A percentile compares a stretch with the other conserved stretches of the same genome.
phyloP scores from a whole-genome alignment of 306 rosid species.

The Prunus fruticosa region DNA sequence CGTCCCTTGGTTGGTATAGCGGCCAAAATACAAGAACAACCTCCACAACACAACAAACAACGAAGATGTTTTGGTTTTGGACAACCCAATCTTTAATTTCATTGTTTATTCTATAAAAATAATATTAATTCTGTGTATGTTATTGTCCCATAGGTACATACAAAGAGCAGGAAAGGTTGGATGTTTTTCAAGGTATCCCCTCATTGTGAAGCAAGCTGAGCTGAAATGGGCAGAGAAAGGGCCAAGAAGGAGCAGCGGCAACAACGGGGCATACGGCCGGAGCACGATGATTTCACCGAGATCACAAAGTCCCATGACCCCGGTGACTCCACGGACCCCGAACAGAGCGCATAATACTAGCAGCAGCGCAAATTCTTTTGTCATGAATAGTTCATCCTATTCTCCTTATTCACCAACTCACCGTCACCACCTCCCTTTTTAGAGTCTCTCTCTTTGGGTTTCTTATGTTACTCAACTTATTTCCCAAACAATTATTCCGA shows the following conservation, averaged over 20 bases:
- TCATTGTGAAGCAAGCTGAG: slow-evolving; percentile 54
- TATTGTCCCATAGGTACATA: slow-evolving; percentile 48
- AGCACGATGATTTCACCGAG: slow-evolving; percentile 27
- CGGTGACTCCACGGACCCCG: slow-evolving; percentile 22
- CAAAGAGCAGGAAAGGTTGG: slow-evolving; percentile 60
- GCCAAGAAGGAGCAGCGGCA: slow-evolving; percentile 46
- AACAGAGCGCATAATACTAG: slow-evolving; percentile 11
- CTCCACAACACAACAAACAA: not conserved
- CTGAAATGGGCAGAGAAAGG: slow-evolving; percentile 81
- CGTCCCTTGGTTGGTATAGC: slow-evolving; percentile 12
- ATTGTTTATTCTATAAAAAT: not conserved
- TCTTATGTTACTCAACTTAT: not conserved
- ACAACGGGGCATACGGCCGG: slow-evolving; percentile 36
- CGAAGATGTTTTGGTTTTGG: not conserved
- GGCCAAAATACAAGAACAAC: not conserved
- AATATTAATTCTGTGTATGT: not conserved
- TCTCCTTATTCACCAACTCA: slow-evolving; percentile 40
- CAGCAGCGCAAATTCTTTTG: slow-evolving; percentile 35
- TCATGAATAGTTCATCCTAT: slow-evolving; percentile 34
- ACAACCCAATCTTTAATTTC: not conserved
- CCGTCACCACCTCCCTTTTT: slow-evolving; percentile 51
- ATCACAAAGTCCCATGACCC: slow-evolving; percentile 34
- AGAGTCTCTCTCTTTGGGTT: not conserved
- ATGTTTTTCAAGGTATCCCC: slow-evolving; percentile 59
- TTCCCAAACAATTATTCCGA: not conserved